Percentiles rank a stretch among this genome's conserved stretches.
phyloP scores from a whole-genome alignment of 2,329 filamentous ascomycete genomes.

The Neonectria magnoliae region DNA sequence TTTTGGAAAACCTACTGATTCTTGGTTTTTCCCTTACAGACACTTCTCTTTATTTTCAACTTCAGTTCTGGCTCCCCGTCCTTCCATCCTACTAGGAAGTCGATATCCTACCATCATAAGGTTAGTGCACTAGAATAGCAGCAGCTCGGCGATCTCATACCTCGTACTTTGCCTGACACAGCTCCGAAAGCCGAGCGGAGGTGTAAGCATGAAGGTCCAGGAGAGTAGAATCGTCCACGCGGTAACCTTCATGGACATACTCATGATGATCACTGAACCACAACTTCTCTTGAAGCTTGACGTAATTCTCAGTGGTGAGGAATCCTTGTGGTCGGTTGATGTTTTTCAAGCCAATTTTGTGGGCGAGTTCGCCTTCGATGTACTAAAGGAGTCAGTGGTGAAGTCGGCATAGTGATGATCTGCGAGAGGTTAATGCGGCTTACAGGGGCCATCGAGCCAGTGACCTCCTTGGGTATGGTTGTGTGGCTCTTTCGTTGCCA shows the following conservation, averaged over 20 bases:
- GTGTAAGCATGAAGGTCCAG: constrained; percentile 2
- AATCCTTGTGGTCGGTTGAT: not conserved
- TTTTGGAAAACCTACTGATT: not conserved
- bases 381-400: not conserved
- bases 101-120: constrained; percentile 1
- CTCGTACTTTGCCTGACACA: constrained; percentile 15
- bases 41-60: constrained; percentile 1
- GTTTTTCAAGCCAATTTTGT: not conserved
- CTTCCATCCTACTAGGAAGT: constrained; percentile 7
- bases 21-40: constrained; percentile 1
- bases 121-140: not conserved
- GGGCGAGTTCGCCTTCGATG: not conserved
- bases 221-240: not conserved
- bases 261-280: constrained; percentile 5
- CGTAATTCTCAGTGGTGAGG: constrained; percentile 5
- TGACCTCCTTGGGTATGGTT: not conserved
- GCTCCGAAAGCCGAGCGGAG: constrained; percentile 8
- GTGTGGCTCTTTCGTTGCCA: not conserved
- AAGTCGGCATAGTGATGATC: not conserved
- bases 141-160: not conserved
- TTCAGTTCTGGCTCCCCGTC: constrained; percentile 2
- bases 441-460: not conserved
- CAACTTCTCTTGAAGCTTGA: not conserved
- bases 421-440: not conserved
- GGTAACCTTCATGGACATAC: constrained; percentile 6